Conservation (phyloP, 2,329 filamentous ascomycete species). For the Aspergillus calidoustus region DNA sequence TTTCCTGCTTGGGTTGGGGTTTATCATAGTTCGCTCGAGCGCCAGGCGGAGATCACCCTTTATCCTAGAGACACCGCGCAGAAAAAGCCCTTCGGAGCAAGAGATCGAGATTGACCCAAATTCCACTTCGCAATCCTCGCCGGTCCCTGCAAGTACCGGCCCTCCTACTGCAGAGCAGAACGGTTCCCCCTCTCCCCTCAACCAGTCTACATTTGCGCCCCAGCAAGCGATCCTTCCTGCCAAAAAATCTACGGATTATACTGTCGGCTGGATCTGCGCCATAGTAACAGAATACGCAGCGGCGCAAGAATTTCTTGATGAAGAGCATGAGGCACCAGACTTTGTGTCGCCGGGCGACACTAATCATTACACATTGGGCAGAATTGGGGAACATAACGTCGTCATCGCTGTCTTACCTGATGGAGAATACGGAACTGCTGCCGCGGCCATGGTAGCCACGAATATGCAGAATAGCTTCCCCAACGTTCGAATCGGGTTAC, state of each 20-base stretch:
- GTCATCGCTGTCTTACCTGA: not conserved
- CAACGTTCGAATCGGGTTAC: not conserved
- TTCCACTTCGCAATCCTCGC: too few relatives aligned
- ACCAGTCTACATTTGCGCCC: too few relatives aligned
- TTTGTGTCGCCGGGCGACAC: not conserved
- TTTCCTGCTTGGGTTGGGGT: too few relatives aligned
- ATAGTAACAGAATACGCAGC: not conserved
- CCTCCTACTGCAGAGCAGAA: too few relatives aligned
- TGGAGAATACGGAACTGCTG: not conserved
- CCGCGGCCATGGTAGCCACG: not conserved
- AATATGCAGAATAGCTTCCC: not conserved
- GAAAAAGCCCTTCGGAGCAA: too few relatives aligned
- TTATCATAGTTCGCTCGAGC: too few relatives aligned
- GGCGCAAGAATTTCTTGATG: not conserved
- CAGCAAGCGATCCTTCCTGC: too few relatives aligned
- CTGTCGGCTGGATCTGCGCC: not conserved
- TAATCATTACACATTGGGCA: not conserved
- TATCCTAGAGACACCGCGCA: too few relatives aligned
- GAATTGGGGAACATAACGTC: not conserved
- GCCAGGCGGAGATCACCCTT: too few relatives aligned
- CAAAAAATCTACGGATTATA: not conserved
- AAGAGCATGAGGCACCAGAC: not conserved
- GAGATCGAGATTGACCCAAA: too few relatives aligned
- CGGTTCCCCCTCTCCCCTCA: too few relatives aligned
- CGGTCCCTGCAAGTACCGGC: too few relatives aligned